Conservation (phyloP, 148 eudicot species). For the Oxyria digyna region DNA sequence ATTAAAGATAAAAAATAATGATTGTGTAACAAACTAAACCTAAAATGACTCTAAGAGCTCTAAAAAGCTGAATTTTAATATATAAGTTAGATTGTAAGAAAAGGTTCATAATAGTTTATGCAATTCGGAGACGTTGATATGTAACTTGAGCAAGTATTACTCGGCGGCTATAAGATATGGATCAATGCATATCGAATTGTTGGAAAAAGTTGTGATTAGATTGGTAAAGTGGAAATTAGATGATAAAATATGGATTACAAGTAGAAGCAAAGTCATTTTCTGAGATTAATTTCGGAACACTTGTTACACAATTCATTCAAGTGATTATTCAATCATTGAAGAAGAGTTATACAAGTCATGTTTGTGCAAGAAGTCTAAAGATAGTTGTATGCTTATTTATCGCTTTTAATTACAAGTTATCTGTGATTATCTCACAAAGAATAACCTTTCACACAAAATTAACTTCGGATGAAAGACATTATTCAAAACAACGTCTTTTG, state of each 20-base stretch:
- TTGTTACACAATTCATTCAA: background rate
- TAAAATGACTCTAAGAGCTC: background rate
- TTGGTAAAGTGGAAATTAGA: background rate
- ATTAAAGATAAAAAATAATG: too few relatives aligned
- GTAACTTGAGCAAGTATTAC: background rate
- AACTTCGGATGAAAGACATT: too few relatives aligned
- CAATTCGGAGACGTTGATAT: background rate
- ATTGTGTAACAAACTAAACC: too few relatives aligned
- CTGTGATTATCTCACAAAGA: too few relatives aligned
- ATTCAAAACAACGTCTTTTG: too few relatives aligned
- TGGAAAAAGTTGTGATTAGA: background rate
- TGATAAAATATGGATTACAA: background rate
- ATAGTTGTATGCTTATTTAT: background rate
- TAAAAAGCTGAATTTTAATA: background rate
- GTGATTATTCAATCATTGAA: background rate
- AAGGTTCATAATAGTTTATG: too few relatives aligned
- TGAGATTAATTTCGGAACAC: background rate
- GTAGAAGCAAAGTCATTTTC: slow-evolving; percentile 5
- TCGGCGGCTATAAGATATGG: background rate
- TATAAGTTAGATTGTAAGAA: too few relatives aligned
- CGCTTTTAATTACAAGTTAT: too few relatives aligned
- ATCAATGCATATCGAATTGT: background rate
- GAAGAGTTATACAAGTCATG: background rate
- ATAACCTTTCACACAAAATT: too few relatives aligned
- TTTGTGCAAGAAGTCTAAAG: background rate